Percentiles rank a stretch among this genome's conserved stretches.
phyloP scores from a whole-genome alignment of 148 eudicot species.

The Fagopyrum tataricum region DNA sequence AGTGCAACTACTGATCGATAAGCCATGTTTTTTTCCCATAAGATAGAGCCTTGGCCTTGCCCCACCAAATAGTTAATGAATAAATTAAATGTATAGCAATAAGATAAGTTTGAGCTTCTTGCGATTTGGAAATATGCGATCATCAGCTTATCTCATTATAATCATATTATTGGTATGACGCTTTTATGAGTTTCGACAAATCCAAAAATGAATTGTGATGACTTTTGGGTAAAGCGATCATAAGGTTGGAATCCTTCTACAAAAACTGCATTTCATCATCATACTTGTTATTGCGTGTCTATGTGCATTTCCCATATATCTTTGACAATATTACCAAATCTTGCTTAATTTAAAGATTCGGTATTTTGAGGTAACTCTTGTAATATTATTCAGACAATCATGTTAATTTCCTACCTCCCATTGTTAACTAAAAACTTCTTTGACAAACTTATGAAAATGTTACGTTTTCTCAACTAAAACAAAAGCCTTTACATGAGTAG shows the following conservation, averaged over 20 bases:
- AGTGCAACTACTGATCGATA: neutral
- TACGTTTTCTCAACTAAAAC: neutral
- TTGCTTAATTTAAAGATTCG: neutral
- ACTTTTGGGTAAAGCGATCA: neutral
- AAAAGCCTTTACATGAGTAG: too few species aligned
- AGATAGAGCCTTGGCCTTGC: neutral
- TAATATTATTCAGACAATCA: too few species aligned
- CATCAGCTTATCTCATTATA: neutral
- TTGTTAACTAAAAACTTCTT: too few species aligned
- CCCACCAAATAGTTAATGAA: neutral
- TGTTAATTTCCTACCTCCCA: too few species aligned
- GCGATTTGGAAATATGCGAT: conserved; percentile 1
- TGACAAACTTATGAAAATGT: neutral
- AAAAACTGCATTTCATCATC: neutral
- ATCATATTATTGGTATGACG: neutral
- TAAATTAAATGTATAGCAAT: neutral
- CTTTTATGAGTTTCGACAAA: neutral
- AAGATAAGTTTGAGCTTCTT: neutral
- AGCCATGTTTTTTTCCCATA: neutral
- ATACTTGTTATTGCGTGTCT: neutral
- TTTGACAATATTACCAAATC: neutral
- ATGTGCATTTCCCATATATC: neutral
- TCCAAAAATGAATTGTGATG: neutral
- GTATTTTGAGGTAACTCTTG: neutral
- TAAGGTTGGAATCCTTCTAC: too few species aligned